Conservation (phyloP, 768 basidiomycete genomes). For the Termitomyces bulborhizus region DNA sequence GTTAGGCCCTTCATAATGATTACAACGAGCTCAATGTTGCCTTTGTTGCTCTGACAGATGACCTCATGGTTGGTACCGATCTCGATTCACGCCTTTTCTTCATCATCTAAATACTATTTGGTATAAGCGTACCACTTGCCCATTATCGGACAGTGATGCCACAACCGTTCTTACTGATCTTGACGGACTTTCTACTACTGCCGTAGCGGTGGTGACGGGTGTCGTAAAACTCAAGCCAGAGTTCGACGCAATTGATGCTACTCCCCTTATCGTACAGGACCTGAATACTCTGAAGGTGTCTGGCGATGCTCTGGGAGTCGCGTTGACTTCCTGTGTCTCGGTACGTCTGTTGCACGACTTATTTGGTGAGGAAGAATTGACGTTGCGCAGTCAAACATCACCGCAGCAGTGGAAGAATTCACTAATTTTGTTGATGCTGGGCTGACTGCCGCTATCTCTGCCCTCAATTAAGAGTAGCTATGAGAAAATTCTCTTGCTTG, state of each 20-base stretch:
- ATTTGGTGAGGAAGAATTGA: background rate
- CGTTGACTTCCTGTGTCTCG: conserved; percentile 19
- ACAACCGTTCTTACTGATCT: conserved; percentile 17
- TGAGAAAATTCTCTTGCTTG: background rate
- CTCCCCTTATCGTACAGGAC: conserved; percentile 23
- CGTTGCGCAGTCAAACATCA: conserved; percentile 14
- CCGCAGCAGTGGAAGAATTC: conserved; percentile 10
- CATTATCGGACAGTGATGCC: conserved; percentile 21
- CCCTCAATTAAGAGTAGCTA: conserved; percentile 3
- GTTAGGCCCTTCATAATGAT: too few species aligned
- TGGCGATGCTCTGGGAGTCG: conserved; percentile 16
- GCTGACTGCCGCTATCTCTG: conserved; percentile 17
- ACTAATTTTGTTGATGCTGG: conserved; percentile 11
- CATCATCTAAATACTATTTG: background rate
- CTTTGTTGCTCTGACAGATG: conserved; percentile 20
- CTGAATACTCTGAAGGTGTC: conserved; percentile 17
- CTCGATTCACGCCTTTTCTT: background rate
- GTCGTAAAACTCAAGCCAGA: conserved; percentile 20
- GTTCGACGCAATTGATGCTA: conserved; percentile 21
- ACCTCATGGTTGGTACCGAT: conserved; percentile 16
- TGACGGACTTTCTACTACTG: conserved; percentile 18
- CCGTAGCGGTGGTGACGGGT: conserved; percentile 15
- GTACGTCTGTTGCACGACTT: conserved; percentile 10
- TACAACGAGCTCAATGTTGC: background rate
- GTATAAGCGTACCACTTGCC: conserved; percentile 12